These are phyloP conservation scores for Cyphellophora attinorum DNA, from an alignment of 2,329 filamentous ascomycete species.

Conservation along the genomic window DNA sequence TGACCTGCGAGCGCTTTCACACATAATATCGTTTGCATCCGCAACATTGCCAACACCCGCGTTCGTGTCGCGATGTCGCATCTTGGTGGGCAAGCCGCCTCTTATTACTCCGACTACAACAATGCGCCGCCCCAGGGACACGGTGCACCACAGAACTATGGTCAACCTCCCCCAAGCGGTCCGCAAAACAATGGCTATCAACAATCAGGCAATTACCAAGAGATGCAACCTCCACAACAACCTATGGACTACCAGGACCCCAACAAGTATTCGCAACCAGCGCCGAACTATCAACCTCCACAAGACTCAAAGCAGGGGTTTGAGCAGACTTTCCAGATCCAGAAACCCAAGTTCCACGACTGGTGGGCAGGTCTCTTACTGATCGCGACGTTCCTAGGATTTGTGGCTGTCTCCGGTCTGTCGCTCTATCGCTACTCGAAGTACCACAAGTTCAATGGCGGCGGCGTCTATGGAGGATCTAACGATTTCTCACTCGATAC, in stretches of 20 bases:
- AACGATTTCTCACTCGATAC: slow-evolving; percentile 65
- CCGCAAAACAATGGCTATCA: slow-evolving; percentile 6
- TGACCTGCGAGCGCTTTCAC: too few relatives aligned
- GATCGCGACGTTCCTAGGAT: slow-evolving; percentile 61
- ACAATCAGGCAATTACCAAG: background rate
- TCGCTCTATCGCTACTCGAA: slow-evolving; percentile 64
- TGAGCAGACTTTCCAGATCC: slow-evolving; percentile 71
- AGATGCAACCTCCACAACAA: slow-evolving; percentile 9
- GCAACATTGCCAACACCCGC: too few relatives aligned
- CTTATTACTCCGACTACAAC: slow-evolving; percentile 14
- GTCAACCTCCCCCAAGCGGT: slow-evolving; percentile 9
- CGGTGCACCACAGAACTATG: slow-evolving; percentile 12
- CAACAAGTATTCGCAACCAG: slow-evolving; percentile 15
- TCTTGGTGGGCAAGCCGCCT: slow-evolving; percentile 16
- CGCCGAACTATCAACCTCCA: slow-evolving; percentile 28
- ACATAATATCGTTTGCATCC: too few relatives aligned
- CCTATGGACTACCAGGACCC: slow-evolving; percentile 10
- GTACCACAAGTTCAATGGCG: slow-evolving; percentile 54
- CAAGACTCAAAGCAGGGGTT: slow-evolving; percentile 48
- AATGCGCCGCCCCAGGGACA: slow-evolving; percentile 8
- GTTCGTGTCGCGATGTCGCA: slow-evolving; percentile 16
- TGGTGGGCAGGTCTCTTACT: slow-evolving; percentile 78
- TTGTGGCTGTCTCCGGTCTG: slow-evolving; percentile 65
- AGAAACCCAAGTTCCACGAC: slow-evolving; percentile 82
- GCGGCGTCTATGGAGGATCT: slow-evolving; percentile 60